Evolutionary conservation across 2,329 filamentous ascomycete species (phyloP), one percentile per base, ranked within the genome.

Genomic region (Pseudopyricularia javanii): DNA sequence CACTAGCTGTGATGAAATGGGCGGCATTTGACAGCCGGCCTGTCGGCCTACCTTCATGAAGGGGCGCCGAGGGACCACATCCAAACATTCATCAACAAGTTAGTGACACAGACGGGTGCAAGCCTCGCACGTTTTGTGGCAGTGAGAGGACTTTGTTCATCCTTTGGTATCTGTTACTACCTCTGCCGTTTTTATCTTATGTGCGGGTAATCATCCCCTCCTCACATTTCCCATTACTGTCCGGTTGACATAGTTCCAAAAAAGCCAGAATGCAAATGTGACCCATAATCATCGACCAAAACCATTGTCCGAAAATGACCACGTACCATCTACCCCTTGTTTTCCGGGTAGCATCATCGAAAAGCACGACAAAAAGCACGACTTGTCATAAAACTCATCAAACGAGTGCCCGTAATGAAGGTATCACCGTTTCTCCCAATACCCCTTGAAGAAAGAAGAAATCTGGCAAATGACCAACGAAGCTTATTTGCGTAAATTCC

Each of bases 181-280:
- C 40, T 45, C 40, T 7, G 14, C 40, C 24, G 24, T 45, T 12
- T n/a, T 43, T 43, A 11, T 43, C 20, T 45, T 45, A 12, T 45
- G 17, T 45, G 40, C 40, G 20, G 40, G 40, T 50, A 34, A 24
- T 50, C 48, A 32, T 50, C 32, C 17, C 26, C 47, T 49, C 30
- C 22, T 49, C 47, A 32, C 47, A 49, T 49, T 49, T 32, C 24
- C 37, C 11, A 26, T 45, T 45, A 45, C 40, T 30, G 11, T 17
- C 28, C 47, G 24, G 33, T 20, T 50, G 32, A 50, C 48, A 50
- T 50, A 30, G 48, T 50, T 50, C 48, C 48, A 50, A 50, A 50
- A 50, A 50, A 50, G 48, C 15, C 48, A 32, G 33, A 49, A 49
- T 49, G 30, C 26, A 49, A 30, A 49, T 30, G 30, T 26, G 30